Base-by-base conservation (phyloP, 2,329 filamentous ascomycete species). In the Cercospora zeae-maydis region DNA sequence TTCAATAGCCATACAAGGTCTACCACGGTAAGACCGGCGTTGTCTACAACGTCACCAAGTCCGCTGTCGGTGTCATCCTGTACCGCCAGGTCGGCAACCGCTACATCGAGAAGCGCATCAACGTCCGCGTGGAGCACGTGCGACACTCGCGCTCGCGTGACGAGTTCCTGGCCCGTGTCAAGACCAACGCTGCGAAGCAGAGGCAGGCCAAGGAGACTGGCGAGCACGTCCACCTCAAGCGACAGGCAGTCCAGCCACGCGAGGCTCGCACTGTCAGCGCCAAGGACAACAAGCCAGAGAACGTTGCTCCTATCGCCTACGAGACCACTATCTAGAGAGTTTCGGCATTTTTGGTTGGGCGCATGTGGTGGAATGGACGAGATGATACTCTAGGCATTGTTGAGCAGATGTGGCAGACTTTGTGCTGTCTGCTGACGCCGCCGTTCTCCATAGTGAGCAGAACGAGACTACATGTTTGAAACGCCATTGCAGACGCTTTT, bases 61-160 rank as follows among this genome's bases (percentile, higher is more conserved):
- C 87, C 76, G 91, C 95, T 72, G 92, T 99, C 79, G 95, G 95
- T 77, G 90, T 99, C 82, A 97, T 99, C 84, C 91, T 99, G 84
- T 93, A 96, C 90, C 97, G 96, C 88, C 92, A 96, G 82, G 95
- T 99, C 80, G 92, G 93, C 84, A 95, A 98, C 89, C 91, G 93
- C 78, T 99, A 97, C 88, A 86, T 99, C 81, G 95, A 99, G 91
- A 99, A 99, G 92, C 93, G 95, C 81, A 88, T 99, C 86, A 98
- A 96, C 88, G 86, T 99, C 84, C 92, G 95, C 80, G 83, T 98
- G 82, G 95, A 99, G 89, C 95, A 99, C 89, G 87, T 99, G 83
- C 83, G 84, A 78, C 90, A 91, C 79, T 98, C 93, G 74, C 90
- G 95, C 80, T 98, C 93, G 77, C 88, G 95, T 79, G 93, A 98